Evolutionary conservation across 192 early-diverging fungal species (phyloP).

Genomic region (Gigaspora rosea): DNA sequence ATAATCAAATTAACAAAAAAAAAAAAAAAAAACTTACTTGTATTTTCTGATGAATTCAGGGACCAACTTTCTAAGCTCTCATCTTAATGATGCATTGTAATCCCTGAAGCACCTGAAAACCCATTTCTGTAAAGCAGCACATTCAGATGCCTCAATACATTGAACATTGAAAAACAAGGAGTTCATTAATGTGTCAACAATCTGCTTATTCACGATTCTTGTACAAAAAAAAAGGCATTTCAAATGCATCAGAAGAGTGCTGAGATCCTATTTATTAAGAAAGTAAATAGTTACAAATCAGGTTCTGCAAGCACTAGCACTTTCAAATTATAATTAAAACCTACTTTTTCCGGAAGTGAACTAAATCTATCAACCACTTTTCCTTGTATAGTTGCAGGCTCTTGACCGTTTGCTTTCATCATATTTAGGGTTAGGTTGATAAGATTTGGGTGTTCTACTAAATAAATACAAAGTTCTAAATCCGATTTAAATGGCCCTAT

Average conservation of each 20-base stretch:
- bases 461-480: background rate
- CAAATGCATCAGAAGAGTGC: no score
- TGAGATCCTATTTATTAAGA: no score
- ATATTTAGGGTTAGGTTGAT: background rate
- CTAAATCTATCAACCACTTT: background rate
- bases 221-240: no score
- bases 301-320: no score
- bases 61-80: background rate
- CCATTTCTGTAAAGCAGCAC: background rate
- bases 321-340: background rate
- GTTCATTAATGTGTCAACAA: no score
- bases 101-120: background rate
- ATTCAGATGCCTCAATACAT: background rate
- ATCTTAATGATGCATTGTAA: background rate
- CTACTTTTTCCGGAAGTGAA: background rate
- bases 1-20: no score
- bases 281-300: background rate
- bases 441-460: background rate
- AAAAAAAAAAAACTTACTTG: background rate
- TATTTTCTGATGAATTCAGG: background rate
- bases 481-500: background rate
- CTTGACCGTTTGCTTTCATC: background rate
- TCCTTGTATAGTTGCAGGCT: background rate
- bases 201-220: no score
- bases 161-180: background rate